Base-by-base conservation (phyloP, 192 early-diverging fungal species). In the Entrophospora sp. region DNA sequence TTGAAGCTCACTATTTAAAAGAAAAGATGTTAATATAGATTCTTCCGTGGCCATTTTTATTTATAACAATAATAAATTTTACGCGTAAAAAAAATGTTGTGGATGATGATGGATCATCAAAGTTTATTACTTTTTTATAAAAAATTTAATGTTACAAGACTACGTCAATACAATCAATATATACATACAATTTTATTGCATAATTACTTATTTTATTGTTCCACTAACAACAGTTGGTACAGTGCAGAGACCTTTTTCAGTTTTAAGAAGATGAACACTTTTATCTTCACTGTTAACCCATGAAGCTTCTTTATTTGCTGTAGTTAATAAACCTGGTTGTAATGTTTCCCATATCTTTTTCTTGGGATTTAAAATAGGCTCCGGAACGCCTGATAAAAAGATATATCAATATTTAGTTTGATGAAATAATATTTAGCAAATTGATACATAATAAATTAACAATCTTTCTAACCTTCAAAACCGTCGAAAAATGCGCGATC, bases 271-370 rank as follows among this genome's bases (percentile, higher is more conserved):
- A 18, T 82, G 70, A 14, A 82, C 70, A 20, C 64, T 62, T 43
- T 81, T 77, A 35, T 77, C 80, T 53, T 77, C 80, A 24, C 79
- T 70, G 68, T 82, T 78, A 4, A 28, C 14, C 80, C 75, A 91
- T 65, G 79, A 81, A 30, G 89, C 89, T 51, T 82, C 64, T 61
- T 75, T 71, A 64, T 89, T 83, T 32, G 83, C 81, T 61, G 83
- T 81, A 25, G 89, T 92, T 62, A 85, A 81, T 48, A 91, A 76
- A 16, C 85, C 88, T 27, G 94, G 92, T 82, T 96, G 94, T 48
- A 99, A 90, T 27, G 91, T 90, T 72, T 99, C 96, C 83, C 85
- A 99, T 63, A 95, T 85, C 82, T 99, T 99, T 84, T 93, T 94
- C 83, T 99, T 99, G 66, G 96, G 94, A 74, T 96, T 96, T 62